phyloP scores from a whole-genome alignment of 2,329 filamentous ascomycete species.

The Plenodomus biglobosus region DNA sequence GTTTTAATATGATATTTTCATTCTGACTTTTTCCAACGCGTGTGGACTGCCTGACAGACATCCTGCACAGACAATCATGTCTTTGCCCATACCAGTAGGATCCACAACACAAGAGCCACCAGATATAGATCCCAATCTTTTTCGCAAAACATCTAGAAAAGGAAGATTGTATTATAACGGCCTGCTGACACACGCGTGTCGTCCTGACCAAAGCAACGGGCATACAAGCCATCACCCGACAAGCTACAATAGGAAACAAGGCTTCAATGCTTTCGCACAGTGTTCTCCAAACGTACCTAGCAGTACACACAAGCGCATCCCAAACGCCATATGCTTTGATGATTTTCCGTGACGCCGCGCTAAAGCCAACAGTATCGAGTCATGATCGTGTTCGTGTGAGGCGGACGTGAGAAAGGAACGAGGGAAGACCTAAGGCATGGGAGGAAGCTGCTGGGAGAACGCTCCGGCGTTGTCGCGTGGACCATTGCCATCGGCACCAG shows the following conservation, averaged over 20 bases:
- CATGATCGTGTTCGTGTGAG: neutral
- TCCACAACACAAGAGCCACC: neutral
- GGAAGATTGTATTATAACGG: neutral
- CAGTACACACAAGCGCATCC: neutral
- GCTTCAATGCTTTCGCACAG: neutral
- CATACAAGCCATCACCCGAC: neutral
- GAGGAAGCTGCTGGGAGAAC: slow-evolving; percentile 17
- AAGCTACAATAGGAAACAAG: neutral
- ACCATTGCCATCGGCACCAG: slow-evolving; percentile 5
- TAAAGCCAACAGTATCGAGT: slow-evolving; percentile 4
- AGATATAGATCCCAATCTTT: neutral
- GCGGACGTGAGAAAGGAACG: neutral
- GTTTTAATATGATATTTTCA: neutral
- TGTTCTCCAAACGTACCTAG: neutral
- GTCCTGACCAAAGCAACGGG: neutral
- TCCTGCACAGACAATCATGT: neutral
- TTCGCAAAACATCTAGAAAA: neutral
- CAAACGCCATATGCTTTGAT: slow-evolving; percentile 4
- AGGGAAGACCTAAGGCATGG: slow-evolving; percentile 1
- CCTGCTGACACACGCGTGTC: neutral
- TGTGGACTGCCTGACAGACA: neutral
- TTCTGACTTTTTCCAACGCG: neutral
- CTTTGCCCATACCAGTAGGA: neutral
- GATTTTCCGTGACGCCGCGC: slow-evolving; percentile 16
- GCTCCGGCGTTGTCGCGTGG: slow-evolving; percentile 9